Conservation (phyloP, 2,329 filamentous ascomycete species). For the Emericellopsis atlantica region DNA sequence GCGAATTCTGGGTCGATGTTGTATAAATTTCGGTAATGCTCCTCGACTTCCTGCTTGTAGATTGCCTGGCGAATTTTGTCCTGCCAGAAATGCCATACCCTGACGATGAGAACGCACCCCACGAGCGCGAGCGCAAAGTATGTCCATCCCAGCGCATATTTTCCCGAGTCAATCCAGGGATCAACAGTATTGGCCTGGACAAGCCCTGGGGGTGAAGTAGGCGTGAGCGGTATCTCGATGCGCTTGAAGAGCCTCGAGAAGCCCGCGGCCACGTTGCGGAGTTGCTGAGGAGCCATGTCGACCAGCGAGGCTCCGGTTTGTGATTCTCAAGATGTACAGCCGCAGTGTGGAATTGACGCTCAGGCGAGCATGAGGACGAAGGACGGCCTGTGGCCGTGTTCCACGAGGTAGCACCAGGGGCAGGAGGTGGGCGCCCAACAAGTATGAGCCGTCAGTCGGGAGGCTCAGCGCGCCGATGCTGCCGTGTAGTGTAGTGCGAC, state of each 20-base stretch:
- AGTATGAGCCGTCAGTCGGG: background rate
- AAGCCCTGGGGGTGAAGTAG: slow-evolving; percentile 47
- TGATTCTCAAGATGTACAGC: too few relatives aligned
- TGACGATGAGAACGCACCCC: slow-evolving; percentile 51
- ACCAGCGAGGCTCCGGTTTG: slow-evolving; percentile 3
- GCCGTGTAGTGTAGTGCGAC: background rate
- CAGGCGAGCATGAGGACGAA: slow-evolving; percentile 1
- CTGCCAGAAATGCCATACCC: slow-evolving; percentile 81
- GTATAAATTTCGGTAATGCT: slow-evolving; percentile 45
- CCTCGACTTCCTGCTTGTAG: slow-evolving; percentile 69
- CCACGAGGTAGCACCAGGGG: background rate
- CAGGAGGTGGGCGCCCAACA: background rate
- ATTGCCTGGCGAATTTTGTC: slow-evolving; percentile 86
- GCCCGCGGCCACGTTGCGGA: slow-evolving; percentile 17
- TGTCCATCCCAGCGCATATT: slow-evolving; percentile 79
- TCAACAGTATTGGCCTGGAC: slow-evolving; percentile 55
- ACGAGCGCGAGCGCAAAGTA: slow-evolving; percentile 73
- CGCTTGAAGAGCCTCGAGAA: slow-evolving; percentile 33
- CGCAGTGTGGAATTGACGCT: background rate
- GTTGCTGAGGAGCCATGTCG: slow-evolving; percentile 26
- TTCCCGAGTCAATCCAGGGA: slow-evolving; percentile 69
- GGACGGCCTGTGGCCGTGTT: slow-evolving; percentile 1
- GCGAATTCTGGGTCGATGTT: slow-evolving; percentile 34
- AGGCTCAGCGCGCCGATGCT: background rate
- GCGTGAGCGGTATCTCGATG: slow-evolving; percentile 46